Evolutionary conservation across 139 green algal species (phyloP), one percentile per base, ranked within the genome.

Genomic region (Tetradesmus lagerheimii): DNA sequence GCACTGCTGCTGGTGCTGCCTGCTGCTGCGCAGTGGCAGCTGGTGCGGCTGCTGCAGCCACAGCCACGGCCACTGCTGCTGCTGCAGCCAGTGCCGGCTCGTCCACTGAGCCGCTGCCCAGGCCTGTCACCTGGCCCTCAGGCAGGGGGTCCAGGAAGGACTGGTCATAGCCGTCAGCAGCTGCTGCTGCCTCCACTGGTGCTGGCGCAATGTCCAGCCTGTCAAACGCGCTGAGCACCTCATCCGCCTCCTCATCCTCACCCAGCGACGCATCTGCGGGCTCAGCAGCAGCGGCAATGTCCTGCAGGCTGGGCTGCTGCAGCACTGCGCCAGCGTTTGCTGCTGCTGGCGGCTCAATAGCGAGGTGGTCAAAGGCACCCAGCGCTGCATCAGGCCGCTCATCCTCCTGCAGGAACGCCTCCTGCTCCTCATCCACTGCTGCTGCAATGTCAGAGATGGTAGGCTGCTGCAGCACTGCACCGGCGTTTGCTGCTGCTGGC

Each of bases 191-290:
- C 75, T 14, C 12, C 35, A 45, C 35, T 47, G 78, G 47, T 71
- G 57, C 57, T 71, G 57, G 57, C n/a, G 41, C 39, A 85, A 85
- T 71, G 79, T 67, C 39, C 27, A 85, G 29, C 29, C 38, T 34
- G 39, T 85, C 79, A 27, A 85, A 67, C 1, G 79, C 79, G 15
- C 29, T 66, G 29, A 85, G 41, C 41, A 37, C 43, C 79, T 85
- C 39, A 39, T 85, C 79, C 39, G 79, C 79, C 79, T 85, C 79
- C 79, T 85, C 79, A 66, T 85, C 79, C 34, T 86, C 80, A 43
- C 15, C 80, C n/a, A 75, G 45, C 0, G 34, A 34, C 5, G 31
- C 43, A 34, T 74, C 14, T 45, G 47, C 50, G 47, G 80, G 27
- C 35, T 25, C 45, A 31, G 41, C 41, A 39, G 39, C 79, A 15